phyloP scores from a whole-genome alignment of 192 early-diverging fungal genomes.

The Coemansia sp. region DNA sequence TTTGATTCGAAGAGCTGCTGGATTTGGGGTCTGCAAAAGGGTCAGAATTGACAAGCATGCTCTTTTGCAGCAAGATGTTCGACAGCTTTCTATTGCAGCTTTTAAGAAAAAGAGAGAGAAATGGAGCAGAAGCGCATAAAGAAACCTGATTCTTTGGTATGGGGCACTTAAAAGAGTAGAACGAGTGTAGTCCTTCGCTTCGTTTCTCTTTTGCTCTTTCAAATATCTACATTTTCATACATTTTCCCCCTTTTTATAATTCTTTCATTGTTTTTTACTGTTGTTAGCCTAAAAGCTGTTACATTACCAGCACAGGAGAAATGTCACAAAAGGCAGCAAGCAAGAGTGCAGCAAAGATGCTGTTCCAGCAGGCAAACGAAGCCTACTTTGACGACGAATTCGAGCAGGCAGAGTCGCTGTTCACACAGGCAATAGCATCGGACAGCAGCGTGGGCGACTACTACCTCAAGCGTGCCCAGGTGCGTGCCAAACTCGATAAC shows the following conservation, averaged over 20 bases:
- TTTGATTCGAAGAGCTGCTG: neutral
- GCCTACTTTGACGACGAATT: conserved; percentile 82
- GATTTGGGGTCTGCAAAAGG: neutral
- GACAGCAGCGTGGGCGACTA: conserved; percentile 63
- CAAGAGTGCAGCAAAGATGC: conserved; percentile 33
- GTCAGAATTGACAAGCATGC: neutral
- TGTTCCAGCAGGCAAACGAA: conserved; percentile 64
- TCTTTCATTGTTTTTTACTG: too few relatives aligned
- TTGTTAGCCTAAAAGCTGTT: neutral
- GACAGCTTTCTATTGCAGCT: too few relatives aligned
- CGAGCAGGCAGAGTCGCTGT: conserved; percentile 69
- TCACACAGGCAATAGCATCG: conserved; percentile 64
- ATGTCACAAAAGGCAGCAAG: conserved; percentile 13
- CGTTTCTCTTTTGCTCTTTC: too few relatives aligned
- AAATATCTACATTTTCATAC: too few relatives aligned
- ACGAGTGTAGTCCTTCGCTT: too few relatives aligned
- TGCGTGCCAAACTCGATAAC: conserved; percentile 67
- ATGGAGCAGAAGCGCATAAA: too few relatives aligned
- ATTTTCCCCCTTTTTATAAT: too few relatives aligned
- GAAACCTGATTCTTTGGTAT: too few relatives aligned
- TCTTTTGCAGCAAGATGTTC: too few relatives aligned
- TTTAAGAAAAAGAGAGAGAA: too few relatives aligned
- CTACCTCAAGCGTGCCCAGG: conserved; percentile 66
- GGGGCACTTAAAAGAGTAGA: too few relatives aligned
- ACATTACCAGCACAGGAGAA: neutral